phyloP scores from a whole-genome alignment of 306 rosid species.

The Spatholobus suberectus region DNA sequence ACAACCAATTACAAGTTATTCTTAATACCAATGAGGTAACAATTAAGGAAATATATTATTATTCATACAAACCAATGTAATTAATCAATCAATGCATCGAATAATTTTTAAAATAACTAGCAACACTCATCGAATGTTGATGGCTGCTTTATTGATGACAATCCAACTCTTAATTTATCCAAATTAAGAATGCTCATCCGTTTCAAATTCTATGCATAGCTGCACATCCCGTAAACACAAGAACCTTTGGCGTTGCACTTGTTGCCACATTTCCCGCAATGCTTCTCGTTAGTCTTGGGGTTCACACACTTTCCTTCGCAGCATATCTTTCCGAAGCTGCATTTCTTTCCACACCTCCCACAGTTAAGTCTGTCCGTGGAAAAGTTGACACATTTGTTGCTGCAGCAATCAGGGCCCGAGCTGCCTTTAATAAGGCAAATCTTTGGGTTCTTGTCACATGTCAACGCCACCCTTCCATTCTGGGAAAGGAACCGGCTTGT shows the following conservation, averaged over 20 bases:
- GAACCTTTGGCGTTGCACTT: conserved; percentile 51
- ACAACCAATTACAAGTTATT: no score
- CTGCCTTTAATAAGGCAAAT: conserved; percentile 54
- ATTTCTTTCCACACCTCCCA: conserved; percentile 74
- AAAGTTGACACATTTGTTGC: conserved; percentile 57
- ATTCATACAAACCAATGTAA: no score
- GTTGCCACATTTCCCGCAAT: conserved; percentile 74
- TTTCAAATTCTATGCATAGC: conserved; percentile 53
- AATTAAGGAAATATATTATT: no score
- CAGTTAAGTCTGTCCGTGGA: conserved; percentile 55
- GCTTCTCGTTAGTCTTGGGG: conserved; percentile 50
- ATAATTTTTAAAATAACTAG: not conserved
- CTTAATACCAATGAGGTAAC: no score
- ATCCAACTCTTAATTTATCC: no score
- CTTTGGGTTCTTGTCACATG: conserved; percentile 59
- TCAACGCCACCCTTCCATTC: conserved; percentile 3
- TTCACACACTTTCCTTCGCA: conserved; percentile 71
- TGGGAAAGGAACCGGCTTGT: conserved; percentile 45
- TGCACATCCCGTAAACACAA: conserved; percentile 71
- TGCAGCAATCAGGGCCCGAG: conserved; percentile 56
- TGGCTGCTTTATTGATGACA: no score
- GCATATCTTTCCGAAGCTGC: conserved; percentile 59
- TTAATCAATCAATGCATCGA: not conserved
- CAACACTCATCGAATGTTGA: not conserved
- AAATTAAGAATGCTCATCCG: not conserved